These are phyloP conservation scores for Huntiella abstrusa DNA, from an alignment of 2,329 filamentous ascomycete species.

Conservation along the genomic window DNA sequence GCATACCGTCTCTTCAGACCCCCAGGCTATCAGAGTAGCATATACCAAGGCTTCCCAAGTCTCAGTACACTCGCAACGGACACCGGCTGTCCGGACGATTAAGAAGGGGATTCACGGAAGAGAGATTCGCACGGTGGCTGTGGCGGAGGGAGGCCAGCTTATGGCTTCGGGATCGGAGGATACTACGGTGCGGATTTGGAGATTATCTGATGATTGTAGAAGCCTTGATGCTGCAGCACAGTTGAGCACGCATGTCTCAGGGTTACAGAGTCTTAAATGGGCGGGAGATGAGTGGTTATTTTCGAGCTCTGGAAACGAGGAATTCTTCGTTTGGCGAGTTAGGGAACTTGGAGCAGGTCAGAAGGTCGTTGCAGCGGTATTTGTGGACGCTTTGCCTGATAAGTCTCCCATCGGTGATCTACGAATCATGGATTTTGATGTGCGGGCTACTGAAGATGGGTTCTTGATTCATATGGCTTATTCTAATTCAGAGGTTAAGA, in stretches of 20 bases:
- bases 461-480: conserved; percentile 54
- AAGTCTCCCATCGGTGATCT: conserved; percentile 42
- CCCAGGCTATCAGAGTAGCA: conserved; percentile 33
- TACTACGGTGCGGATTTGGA: conserved; percentile 54
- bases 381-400: conserved; percentile 35
- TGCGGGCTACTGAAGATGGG: conserved; percentile 18
- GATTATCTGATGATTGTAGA: conserved; percentile 17
- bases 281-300: conserved; percentile 54
- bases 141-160: conserved; percentile 15
- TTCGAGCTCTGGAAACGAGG: conserved; percentile 72
- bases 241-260: conserved; percentile 61
- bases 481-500: conserved; percentile 65
- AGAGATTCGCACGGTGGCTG: conserved; percentile 46
- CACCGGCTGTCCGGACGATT: conserved; percentile 12
- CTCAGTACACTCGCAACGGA: conserved; percentile 26
- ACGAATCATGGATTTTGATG: conserved; percentile 64
- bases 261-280: conserved; percentile 68
- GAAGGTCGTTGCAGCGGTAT: conserved; percentile 32
- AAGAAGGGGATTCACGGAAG: conserved; percentile 60
- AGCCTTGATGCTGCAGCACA: conserved; percentile 23
- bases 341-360: conserved; percentile 30
- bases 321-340: conserved; percentile 72
- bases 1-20: conserved; percentile 14
- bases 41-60: conserved; percentile 53
- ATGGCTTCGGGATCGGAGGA: conserved; percentile 57